These are phyloP conservation scores for Aspergillus puulaauensis DNA, from an alignment of 2,329 filamentous ascomycete genomes.

Conservation along the genomic window DNA sequence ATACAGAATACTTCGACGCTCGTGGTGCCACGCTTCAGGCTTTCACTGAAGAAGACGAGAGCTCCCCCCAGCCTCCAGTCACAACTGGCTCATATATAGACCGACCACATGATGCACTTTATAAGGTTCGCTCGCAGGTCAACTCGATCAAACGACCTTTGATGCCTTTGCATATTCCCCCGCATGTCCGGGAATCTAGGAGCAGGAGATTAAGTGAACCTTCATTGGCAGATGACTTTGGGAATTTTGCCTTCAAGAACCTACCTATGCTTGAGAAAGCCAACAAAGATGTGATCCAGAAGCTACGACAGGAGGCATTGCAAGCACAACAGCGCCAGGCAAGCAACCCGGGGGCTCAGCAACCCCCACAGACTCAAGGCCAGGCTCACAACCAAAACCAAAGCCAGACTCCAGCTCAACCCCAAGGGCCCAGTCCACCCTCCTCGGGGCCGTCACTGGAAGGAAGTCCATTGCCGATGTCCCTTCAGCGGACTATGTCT, in stretches of 20 bases:
- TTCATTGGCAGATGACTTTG: conserved; percentile 86
- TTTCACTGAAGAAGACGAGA: conserved; percentile 89
- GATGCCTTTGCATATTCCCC: conserved; percentile 94
- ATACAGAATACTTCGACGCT: conserved; percentile 96
- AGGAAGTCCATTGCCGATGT: conserved; percentile 78
- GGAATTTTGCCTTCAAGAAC: conserved; percentile 96
- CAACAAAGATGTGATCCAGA: conserved; percentile 98
- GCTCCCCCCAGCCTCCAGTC: conserved; percentile 68
- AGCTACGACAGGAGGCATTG: conserved; percentile 86
- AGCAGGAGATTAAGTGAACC: conserved; percentile 88
- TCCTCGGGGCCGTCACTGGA: conserved; percentile 73
- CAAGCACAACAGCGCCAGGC: conserved; percentile 61
- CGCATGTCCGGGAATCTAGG: conserved; percentile 89
- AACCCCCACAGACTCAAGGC: conserved; percentile 20
- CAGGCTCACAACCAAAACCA: background rate
- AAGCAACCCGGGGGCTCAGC: conserved; percentile 26
- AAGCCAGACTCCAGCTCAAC: background rate
- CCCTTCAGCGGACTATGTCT: conserved; percentile 78
- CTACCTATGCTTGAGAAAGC: conserved; percentile 94
- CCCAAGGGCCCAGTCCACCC: conserved; percentile 18
- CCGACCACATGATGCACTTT: conserved; percentile 90
- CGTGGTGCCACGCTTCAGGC: conserved; percentile 88
- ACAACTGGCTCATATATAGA: conserved; percentile 79
- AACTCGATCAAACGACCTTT: conserved; percentile 85
- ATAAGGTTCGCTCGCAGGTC: conserved; percentile 81